phyloP scores from a whole-genome alignment of 495 filamentous ascomycete genomes.

The Lepidopterella palustris region DNA sequence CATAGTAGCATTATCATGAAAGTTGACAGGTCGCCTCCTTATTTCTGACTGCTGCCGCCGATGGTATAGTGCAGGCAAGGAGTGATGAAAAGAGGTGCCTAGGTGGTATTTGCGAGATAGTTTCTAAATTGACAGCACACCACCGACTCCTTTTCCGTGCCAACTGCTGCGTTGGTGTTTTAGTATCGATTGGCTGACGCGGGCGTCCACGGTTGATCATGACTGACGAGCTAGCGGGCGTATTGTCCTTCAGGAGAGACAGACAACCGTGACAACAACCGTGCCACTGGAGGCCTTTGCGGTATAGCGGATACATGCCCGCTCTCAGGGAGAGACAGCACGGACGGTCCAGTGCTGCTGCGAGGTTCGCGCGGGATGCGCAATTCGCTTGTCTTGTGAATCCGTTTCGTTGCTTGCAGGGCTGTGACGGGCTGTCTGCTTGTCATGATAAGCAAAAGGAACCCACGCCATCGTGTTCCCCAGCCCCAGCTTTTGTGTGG shows the following conservation, averaged over 20 bases:
- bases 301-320: background rate
- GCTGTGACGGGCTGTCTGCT: no score
- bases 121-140: background rate
- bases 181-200: background rate
- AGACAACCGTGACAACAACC: no score
- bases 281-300: background rate
- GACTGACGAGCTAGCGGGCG: no score
- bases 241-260: no score
- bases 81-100: no score
- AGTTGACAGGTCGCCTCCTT: background rate
- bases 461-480: background rate
- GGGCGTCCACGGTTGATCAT: background rate
- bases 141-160: background rate
- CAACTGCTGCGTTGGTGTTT: background rate
- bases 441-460: no score
- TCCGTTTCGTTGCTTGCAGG: background rate
- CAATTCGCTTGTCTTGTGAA: no score
- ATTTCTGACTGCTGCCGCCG: no score
- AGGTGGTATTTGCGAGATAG: background rate
- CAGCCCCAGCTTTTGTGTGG: no score
- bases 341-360: no score
- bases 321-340: no score
- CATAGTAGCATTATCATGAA: background rate
- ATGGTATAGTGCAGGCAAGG: no score
- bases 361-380: background rate